Base-by-base conservation (phyloP, 305 asterid species). In the Fraxinus albicans region DNA sequence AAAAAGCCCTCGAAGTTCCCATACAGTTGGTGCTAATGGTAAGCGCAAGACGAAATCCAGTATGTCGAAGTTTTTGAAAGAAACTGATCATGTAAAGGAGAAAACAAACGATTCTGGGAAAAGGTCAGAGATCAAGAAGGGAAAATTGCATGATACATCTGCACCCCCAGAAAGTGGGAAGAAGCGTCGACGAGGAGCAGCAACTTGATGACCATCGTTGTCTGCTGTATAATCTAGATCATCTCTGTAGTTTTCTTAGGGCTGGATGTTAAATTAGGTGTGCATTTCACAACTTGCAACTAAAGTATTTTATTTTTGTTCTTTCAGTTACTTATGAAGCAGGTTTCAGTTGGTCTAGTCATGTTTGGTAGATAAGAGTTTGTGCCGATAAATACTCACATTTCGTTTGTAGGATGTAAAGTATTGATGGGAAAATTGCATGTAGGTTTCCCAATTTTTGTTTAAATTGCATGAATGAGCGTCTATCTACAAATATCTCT, bases 11-110 rank as follows among this genome's bases (percentile, higher is more conserved):
- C 44, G 8, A 17, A 35, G 44, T 69, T 69, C 75, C 77, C 27
- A n/a, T 15, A n/a, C 25, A n/a, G 21, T 8, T n/a, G 47, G 77
- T 33, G 44, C 23, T 72, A 73, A 34, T 82, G 88, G 86, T 75
- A n/a, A 74, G 47, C 89, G 75, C 70, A 80, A 83, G 85, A 47
- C 84, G 47, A 94, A 93, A 83, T 83, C 91, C 50, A 84, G 90
- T 82, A 84, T 88, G 33, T 88, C 97, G 21, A 94, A 92, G 94
- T 89, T 76, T 83, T 25, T 67, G 36, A 94, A 91, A 84, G 94
- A 87, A 75, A 33, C 90, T 38, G 94, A 85, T 21, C 84, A 27
- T 77, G 65, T 34, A 76, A 91, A 89, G 90, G 95, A 86, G 42
- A 89, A 87, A 79, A 78, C 84, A 2, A 70, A 83, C 2, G 88